Evolutionary conservation across 139 green algal genomes (phyloP), one percentile per base, ranked within the genome.

Genomic region (Chlamydomonas incerta): DNA sequence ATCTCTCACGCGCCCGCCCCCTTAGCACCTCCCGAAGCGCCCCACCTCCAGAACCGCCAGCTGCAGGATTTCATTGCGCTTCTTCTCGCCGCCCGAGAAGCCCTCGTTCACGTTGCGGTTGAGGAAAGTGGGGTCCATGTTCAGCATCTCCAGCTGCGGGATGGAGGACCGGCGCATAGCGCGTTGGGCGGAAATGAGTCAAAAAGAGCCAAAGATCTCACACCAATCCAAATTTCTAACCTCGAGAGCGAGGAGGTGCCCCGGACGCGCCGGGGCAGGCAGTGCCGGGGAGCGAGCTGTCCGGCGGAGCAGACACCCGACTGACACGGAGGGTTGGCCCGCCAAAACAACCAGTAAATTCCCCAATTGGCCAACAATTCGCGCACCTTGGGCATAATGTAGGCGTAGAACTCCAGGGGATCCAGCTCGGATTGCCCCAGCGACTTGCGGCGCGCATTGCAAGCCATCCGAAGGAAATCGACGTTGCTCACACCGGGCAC

Each of bases 31-130:
- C 3, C 17, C 9, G 46, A 33, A 35, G 3, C 2, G 57, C 20
- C 90, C 2, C 72, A 96, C 93, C 89, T 99, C 96, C 20, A 99
- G 85, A 23, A 99, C 98, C 31, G 98, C 95, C 41, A 99, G 90
- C 93, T 99, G 96, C 72, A 97, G 75, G 63, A 98, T 96, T 87
- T 99, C 98, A 83, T 99, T 99, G 24, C 98, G 91, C 92, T 99
- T 99, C 94, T 99, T 99, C 89, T 99, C 98, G 52, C 98, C 98
- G 29, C 97, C 97, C 23, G 92, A 97, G 92, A 99, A 99, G 62
- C 97, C 97, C 86, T 99, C 95, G 90, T 99, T 99, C 21, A 99
- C 98, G 87, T 99, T 99, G 65, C 98, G 91, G 88, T 98, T 97
- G 46, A 99, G 92, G 92, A 99, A 99, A 28, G 90, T 95, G 34